Evolutionary conservation across 306 rosid genomes (phyloP), one percentile per base, ranked within the genome.

Genomic region (Geum urbanum): DNA sequence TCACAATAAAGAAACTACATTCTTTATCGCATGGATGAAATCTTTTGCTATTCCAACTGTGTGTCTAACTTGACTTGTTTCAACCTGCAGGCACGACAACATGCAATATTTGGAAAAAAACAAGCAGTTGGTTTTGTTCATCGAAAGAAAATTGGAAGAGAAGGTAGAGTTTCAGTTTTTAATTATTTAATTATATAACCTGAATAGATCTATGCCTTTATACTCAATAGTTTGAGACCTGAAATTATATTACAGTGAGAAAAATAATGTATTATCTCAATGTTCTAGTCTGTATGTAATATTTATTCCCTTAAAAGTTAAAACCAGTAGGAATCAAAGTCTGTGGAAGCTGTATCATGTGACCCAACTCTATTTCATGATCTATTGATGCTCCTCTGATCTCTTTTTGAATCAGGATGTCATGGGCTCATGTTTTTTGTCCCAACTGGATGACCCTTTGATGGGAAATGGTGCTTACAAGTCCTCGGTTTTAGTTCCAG

Each of bases 361-460:
- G 16, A 45, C 67, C 49, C 7, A 46, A 9, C 8, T 39, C 22
- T 54, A 40, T 41, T 53, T 44, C n/a, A 32, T 75, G 60, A 18
- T 71, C 43, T n/a, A 13, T 56, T 22, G 22, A 70, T 10, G 50
- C 37, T 70, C 35, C 4, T 12, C n/a, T 57, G 47, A 53, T 70
- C 55, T 65, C 54, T 67, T 20, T 72, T 39, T 54, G 73, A 69
- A 73, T 50, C 74, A 94, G 98, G 98, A 94, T 69, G 82, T 74
- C 51, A 78, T 94, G 65, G 88, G 75, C 49, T 87, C 91, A 83
- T 78, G 78, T 76, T 94, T 90, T 83, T 94, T 85, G 84, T 82
- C 98, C 76, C 92, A 88, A 84, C 98, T 97, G 12, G 98, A 94
- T 86, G 98, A 95, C 63, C 86, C 92, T 41, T 62, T 94, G 82